Conservation (phyloP, 2,329 filamentous ascomycete genomes). For the Drechslera avenae region DNA sequence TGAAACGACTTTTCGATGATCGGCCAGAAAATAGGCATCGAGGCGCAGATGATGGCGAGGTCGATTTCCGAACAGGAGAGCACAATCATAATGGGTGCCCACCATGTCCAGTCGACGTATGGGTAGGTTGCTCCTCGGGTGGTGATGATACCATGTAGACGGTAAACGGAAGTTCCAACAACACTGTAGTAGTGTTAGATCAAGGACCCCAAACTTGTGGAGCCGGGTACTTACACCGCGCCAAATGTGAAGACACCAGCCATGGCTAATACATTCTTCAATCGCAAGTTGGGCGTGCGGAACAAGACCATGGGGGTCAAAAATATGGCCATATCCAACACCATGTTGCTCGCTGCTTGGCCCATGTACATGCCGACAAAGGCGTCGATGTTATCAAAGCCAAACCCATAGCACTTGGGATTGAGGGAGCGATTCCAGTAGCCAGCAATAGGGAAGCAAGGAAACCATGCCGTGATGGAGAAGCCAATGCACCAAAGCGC, state of each 20-base stretch:
- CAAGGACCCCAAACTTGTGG: too few relatives aligned
- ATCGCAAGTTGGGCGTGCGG: constrained; percentile 29
- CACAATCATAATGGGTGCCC: constrained; percentile 31
- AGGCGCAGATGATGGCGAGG: constrained; percentile 42
- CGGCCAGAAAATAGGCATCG: constrained; percentile 47
- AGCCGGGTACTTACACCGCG: constrained; percentile 31
- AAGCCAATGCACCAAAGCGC: constrained; percentile 40
- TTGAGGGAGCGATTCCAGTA: constrained; percentile 29
- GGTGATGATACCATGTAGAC: constrained; percentile 36
- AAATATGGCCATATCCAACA: constrained; percentile 43
- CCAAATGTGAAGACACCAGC: constrained; percentile 41
- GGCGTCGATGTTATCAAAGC: constrained; percentile 18
- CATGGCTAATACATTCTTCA: constrained; percentile 38
- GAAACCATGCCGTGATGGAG: constrained; percentile 39
- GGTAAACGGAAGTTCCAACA: constrained; percentile 38
- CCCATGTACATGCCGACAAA: constrained; percentile 36
- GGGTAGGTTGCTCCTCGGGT: constrained; percentile 37
- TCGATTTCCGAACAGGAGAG: constrained; percentile 42
- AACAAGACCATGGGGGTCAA: constrained; percentile 40
- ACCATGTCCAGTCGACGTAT: constrained; percentile 43
- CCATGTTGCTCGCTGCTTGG: constrained; percentile 43
- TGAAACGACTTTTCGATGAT: constrained; percentile 32
- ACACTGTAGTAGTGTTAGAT: constrained; percentile 30
- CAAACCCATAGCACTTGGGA: constrained; percentile 39
- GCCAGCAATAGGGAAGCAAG: constrained; percentile 33